Percentiles rank a stretch among this genome's conserved stretches.
Conservation (phyloP, 306 rosid genomes). For the Crotalaria pallida region DNA sequence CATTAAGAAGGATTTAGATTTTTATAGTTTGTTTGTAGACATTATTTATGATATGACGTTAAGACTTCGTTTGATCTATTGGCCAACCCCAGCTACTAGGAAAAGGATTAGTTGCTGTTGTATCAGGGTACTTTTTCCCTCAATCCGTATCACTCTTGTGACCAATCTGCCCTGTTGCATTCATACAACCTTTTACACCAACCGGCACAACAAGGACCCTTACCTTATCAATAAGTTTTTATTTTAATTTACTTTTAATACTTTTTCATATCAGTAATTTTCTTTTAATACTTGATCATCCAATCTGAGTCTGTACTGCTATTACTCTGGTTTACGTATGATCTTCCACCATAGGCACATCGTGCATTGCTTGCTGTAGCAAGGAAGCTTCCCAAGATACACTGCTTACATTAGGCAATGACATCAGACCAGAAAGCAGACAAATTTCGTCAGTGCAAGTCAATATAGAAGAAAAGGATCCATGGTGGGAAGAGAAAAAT, state of each 20-base stretch:
- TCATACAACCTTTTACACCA: neutral
- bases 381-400: conserved; percentile 26
- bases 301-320: neutral
- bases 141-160: neutral
- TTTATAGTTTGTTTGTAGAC: no score
- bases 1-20: no score
- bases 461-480: conserved; percentile 20
- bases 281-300: neutral
- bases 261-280: no score
- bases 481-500: conserved; percentile 21
- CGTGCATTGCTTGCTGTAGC: conserved; percentile 16
- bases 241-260: conserved; percentile 3
- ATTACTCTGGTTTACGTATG: conserved; percentile 3
- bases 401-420: conserved; percentile 40
- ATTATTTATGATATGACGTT: no score
- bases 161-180: neutral
- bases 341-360: conserved; percentile 28
- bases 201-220: neutral
- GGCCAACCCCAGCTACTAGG: no score
- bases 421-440: conserved; percentile 14
- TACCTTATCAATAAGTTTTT: neutral
- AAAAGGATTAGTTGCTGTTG: no score
- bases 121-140: no score
- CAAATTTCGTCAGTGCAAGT: conserved; percentile 14
- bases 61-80: no score